A percentile compares a stretch with the other conserved stretches of the same genome.
Conservation (phyloP, 129 eudicot species). For the Smallanthus sonchifolius region DNA sequence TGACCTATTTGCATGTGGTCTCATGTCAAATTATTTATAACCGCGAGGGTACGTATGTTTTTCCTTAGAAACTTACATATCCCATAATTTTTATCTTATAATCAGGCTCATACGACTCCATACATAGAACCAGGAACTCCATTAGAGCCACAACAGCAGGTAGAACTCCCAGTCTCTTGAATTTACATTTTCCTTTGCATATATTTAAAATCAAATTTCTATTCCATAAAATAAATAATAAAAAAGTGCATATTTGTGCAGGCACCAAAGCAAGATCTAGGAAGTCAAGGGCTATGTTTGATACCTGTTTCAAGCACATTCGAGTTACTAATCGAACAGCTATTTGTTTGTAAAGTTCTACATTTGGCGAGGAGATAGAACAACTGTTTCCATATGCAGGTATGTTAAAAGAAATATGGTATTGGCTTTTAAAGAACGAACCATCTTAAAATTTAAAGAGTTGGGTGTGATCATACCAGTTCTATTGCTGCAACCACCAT, state of each 20-base stretch:
- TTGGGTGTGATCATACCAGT: background rate
- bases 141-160: conserved; percentile 1
- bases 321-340: background rate
- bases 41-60: background rate
- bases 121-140: background rate
- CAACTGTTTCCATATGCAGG: background rate
- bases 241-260: conserved; percentile 5
- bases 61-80: background rate
- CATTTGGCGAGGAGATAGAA: no score
- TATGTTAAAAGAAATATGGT: background rate
- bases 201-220: background rate
- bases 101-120: background rate
- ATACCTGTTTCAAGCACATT: conserved; percentile 2
- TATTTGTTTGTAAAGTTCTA: background rate
- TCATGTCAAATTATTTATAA: background rate
- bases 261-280: background rate
- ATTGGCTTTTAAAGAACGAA: background rate
- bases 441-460: background rate
- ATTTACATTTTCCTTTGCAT: background rate
- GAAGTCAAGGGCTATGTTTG: conserved; percentile 4
- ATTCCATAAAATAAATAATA: background rate
- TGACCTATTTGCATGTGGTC: background rate
- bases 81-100: background rate
- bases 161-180: background rate
- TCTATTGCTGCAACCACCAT: background rate